phyloP scores from a whole-genome alignment of 164 flowering plant genomes.

The Sextonia rubra region DNA sequence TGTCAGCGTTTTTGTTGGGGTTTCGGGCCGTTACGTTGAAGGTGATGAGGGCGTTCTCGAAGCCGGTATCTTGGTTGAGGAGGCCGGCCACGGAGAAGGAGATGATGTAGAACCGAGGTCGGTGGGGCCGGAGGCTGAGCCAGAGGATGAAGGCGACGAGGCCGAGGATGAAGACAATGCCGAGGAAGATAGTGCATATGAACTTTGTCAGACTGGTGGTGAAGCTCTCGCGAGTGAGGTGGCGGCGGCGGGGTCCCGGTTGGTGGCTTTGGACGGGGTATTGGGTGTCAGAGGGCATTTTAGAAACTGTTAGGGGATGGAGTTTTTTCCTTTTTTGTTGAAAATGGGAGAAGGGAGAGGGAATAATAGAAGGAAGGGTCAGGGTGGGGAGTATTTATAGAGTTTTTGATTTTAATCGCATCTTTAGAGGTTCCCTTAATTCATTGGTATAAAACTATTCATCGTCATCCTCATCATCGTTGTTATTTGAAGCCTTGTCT shows the following conservation, averaged over 20 bases:
- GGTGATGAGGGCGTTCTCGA: slow-evolving; percentile 37
- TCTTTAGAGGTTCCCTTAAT: too few relatives aligned
- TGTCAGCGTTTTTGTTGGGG: slow-evolving; percentile 61
- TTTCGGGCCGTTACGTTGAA: slow-evolving; percentile 69
- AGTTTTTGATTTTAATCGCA: too few relatives aligned
- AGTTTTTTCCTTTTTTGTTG: not conserved
- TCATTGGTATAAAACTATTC: too few relatives aligned
- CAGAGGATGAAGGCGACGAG: slow-evolving; percentile 66
- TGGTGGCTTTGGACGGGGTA: slow-evolving; percentile 10
- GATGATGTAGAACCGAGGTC: slow-evolving; percentile 63
- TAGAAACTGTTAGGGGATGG: not conserved
- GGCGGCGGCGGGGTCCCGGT: slow-evolving; percentile 25
- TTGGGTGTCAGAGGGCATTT: slow-evolving; percentile 7
- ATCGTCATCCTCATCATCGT: too few relatives aligned
- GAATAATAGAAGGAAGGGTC: not conserved
- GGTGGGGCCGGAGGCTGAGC: slow-evolving; percentile 88
- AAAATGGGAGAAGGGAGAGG: slow-evolving; percentile 6
- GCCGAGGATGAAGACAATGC: slow-evolving; percentile 52
- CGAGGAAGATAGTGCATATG: slow-evolving; percentile 57
- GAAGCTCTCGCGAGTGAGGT: slow-evolving; percentile 62
- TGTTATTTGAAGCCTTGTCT: too few relatives aligned
- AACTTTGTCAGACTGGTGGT: slow-evolving; percentile 55
- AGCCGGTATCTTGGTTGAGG: slow-evolving; percentile 38
- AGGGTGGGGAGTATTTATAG: too few relatives aligned
- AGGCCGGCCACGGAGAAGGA: slow-evolving; percentile 52